Percentiles rank a stretch among this genome's conserved stretches.
Conservation (phyloP, 1,139 yeast genomes). For the Magnusiomyces magnusii region DNA sequence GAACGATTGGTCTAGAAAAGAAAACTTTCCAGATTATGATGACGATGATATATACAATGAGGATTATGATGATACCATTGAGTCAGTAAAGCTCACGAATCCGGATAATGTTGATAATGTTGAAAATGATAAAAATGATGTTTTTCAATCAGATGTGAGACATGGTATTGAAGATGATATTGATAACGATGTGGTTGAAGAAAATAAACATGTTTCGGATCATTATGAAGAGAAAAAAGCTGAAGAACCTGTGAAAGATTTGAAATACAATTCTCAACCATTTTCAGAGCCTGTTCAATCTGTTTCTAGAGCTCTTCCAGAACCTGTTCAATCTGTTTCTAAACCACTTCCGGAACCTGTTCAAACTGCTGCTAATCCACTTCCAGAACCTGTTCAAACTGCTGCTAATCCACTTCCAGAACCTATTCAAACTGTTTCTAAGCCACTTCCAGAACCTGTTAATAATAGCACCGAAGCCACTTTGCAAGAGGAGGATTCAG, state of each 20-base stretch:
- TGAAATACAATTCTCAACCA: no score
- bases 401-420: background rate
- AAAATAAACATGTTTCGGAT: background rate
- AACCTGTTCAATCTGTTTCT: background rate
- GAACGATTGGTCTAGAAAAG: background rate
- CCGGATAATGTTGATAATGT: no score
- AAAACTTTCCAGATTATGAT: background rate
- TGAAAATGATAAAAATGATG: background rate
- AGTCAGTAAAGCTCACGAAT: no score
- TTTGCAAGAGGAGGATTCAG: background rate
- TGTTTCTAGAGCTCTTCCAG: background rate
- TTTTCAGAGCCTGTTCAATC: no score
- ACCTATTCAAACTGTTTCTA: background rate
- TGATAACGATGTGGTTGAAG: background rate
- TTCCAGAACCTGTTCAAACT: no score
- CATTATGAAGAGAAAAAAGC: background rate
- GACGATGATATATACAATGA: background rate
- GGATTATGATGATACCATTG: background rate
- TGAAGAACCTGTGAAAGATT: no score
- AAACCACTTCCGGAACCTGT: no score
- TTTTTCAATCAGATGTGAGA: no score
- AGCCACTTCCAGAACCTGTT: no score
- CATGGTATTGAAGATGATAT: background rate
- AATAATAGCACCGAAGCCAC: background rate
- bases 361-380: no score